phyloP scores from a whole-genome alignment of 23 red algal genomes.

The Gracilaria caudata region DNA sequence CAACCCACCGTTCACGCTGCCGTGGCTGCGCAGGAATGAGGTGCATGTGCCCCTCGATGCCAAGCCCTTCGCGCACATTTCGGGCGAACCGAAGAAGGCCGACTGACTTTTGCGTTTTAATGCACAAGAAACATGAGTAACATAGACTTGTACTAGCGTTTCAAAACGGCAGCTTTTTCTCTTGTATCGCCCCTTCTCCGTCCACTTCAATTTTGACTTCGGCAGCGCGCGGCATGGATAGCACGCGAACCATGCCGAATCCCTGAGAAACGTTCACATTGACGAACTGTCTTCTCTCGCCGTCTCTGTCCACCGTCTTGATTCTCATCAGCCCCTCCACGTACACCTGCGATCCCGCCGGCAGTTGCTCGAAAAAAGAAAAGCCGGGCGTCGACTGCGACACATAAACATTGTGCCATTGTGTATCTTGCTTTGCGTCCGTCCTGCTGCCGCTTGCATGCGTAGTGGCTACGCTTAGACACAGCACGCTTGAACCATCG shows the following conservation, averaged over 20 bases:
- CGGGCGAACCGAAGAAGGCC: neutral
- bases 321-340: slow-evolving; percentile 48
- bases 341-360: slow-evolving; percentile 40
- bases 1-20: slow-evolving; percentile 92
- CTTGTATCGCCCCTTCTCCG: neutral
- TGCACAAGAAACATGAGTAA: too few relatives aligned
- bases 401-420: slow-evolving; percentile 50
- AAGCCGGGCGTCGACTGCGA: slow-evolving; percentile 30
- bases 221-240: neutral
- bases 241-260: slow-evolving; percentile 19
- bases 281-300: slow-evolving; percentile 23
- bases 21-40: slow-evolving; percentile 85
- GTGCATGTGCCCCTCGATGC: slow-evolving; percentile 83
- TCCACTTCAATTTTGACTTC: too few relatives aligned
- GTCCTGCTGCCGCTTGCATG: neutral
- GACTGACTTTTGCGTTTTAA: neutral
- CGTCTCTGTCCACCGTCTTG: slow-evolving; percentile 20
- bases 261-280: slow-evolving; percentile 23
- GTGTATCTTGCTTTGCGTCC: neutral
- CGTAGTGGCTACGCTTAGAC: slow-evolving; percentile 43
- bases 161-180: neutral
- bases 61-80: neutral
- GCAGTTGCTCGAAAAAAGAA: slow-evolving; percentile 26
- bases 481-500: neutral
- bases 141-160: too few relatives aligned